These are phyloP conservation scores for Alternaria brassicae DNA, from an alignment of 2,329 filamentous ascomycete species.

Conservation along the genomic window DNA sequence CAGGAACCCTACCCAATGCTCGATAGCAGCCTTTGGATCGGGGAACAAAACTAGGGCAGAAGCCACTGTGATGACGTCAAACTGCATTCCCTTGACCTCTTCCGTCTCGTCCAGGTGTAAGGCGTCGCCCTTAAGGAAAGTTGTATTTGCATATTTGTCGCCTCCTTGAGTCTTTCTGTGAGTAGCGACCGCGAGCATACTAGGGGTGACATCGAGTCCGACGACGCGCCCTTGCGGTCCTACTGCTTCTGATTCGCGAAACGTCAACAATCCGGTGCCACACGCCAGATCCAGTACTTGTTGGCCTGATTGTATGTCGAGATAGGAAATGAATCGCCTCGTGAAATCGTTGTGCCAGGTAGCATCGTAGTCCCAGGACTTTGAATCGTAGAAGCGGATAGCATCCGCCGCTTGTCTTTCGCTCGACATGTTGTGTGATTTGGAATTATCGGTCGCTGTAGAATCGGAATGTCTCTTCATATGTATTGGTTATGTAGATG, in stretches of 20 bases:
- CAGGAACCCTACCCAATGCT: conserved; percentile 49
- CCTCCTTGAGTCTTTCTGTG: conserved; percentile 36
- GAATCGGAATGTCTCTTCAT: not conserved
- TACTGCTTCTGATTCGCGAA: conserved; percentile 50
- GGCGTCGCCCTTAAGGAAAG: conserved; percentile 49
- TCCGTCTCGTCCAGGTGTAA: conserved; percentile 42
- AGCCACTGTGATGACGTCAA: conserved; percentile 50
- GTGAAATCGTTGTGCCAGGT: conserved; percentile 54
- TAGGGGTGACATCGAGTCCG: conserved; percentile 52
- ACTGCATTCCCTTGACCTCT: conserved; percentile 32
- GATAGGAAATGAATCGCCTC: conserved; percentile 45
- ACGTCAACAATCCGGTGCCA: conserved; percentile 55
- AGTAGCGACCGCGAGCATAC: conserved; percentile 51
- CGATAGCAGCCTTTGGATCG: conserved; percentile 47
- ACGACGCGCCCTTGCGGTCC: conserved; percentile 49
- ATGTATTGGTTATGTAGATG: not conserved
- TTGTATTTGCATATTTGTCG: conserved; percentile 43
- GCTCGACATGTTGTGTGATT: conserved; percentile 17
- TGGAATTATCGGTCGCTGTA: not conserved
- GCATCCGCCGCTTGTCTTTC: conserved; percentile 39
- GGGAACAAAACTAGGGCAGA: conserved; percentile 53
- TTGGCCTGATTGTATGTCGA: conserved; percentile 47
- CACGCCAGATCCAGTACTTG: conserved; percentile 56
- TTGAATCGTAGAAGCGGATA: conserved; percentile 47
- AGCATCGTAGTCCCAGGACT: conserved; percentile 49